These are phyloP conservation scores for Aquilaria yunnanensis DNA, from an alignment of 345 rosid genomes.

Conservation along the genomic window DNA sequence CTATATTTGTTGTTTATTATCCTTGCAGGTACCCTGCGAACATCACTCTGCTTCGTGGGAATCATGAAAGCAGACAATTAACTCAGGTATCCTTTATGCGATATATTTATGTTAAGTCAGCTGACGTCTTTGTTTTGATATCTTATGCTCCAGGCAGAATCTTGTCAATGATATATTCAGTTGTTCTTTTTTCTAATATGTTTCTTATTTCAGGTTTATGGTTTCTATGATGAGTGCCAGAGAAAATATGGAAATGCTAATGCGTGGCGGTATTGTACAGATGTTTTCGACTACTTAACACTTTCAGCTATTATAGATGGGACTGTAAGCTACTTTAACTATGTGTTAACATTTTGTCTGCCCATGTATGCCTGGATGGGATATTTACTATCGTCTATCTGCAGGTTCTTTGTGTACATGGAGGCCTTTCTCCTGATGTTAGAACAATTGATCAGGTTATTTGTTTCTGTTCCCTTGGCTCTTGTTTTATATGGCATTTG, in stretches of 20 bases:
- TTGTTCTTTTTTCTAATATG: conserved; percentile 6
- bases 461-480: neutral
- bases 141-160: neutral
- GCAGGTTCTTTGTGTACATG: conserved; percentile 99
- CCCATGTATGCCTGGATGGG: neutral
- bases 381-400: conserved; percentile 10
- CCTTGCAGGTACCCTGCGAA: conserved; percentile 83
- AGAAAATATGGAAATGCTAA: conserved; percentile 99
- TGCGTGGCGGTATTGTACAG: conserved; percentile 99
- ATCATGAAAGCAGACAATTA: conserved; percentile 98
- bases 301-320: conserved; percentile 99
- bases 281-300: conserved; percentile 96
- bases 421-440: conserved; percentile 98
- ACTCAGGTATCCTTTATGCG: conserved; percentile 65
- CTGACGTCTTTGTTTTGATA: neutral
- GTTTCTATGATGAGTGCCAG: conserved; percentile 99
- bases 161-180: too few species aligned
- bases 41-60: conserved; percentile 97
- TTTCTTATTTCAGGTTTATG: conserved; percentile 62
- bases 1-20: conserved; percentile 4
- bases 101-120: too few species aligned
- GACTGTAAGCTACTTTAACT: conserved; percentile 48
- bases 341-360: neutral
- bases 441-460: conserved; percentile 95
- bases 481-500: neutral